Percentiles rank a stretch among this genome's conserved stretches.
Conservation (phyloP, 2,329 filamentous ascomycete species). For the Beauveria bassiana region DNA sequence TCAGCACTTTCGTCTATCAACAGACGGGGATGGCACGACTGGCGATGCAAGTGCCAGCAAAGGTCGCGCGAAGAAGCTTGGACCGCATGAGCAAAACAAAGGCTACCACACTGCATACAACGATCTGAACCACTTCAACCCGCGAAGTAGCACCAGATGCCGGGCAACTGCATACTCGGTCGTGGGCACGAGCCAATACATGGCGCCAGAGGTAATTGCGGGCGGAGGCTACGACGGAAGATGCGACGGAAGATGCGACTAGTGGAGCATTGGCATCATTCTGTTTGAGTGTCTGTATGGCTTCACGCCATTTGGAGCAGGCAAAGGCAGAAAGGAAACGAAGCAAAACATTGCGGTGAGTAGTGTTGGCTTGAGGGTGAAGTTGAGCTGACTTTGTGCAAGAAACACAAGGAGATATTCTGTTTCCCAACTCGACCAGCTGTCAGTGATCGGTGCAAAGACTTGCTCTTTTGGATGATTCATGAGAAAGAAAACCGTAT, state of each 20-base stretch:
- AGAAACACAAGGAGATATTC: constrained; percentile 65
- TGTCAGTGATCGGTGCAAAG: constrained; percentile 64
- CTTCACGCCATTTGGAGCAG: constrained; percentile 79
- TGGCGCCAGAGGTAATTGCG: constrained; percentile 88
- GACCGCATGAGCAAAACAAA: constrained; percentile 25
- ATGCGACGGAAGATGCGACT: constrained; percentile 92
- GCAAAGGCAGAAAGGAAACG: constrained; percentile 69
- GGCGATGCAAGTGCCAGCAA: constrained; percentile 38
- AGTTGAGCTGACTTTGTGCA: constrained; percentile 25
- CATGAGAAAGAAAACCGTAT: constrained; percentile 68
- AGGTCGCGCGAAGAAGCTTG: constrained; percentile 23
- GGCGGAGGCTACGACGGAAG: constrained; percentile 81
- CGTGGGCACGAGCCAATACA: constrained; percentile 94
- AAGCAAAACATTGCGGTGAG: constrained; percentile 77
- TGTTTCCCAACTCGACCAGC: constrained; percentile 59
- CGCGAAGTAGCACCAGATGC: constrained; percentile 55
- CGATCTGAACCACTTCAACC: constrained; percentile 31
- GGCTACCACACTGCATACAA: constrained; percentile 21
- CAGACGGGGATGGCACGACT: constrained; percentile 69
- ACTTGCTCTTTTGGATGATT: constrained; percentile 67
- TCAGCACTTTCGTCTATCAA: constrained; percentile 63
- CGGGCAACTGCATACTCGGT: constrained; percentile 73
- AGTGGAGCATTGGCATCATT: constrained; percentile 94
- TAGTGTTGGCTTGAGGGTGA: constrained; percentile 4
- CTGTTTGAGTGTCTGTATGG: constrained; percentile 92